phyloP scores from a whole-genome alignment of 306 rosid genomes.

The Vigna unguiculata region DNA sequence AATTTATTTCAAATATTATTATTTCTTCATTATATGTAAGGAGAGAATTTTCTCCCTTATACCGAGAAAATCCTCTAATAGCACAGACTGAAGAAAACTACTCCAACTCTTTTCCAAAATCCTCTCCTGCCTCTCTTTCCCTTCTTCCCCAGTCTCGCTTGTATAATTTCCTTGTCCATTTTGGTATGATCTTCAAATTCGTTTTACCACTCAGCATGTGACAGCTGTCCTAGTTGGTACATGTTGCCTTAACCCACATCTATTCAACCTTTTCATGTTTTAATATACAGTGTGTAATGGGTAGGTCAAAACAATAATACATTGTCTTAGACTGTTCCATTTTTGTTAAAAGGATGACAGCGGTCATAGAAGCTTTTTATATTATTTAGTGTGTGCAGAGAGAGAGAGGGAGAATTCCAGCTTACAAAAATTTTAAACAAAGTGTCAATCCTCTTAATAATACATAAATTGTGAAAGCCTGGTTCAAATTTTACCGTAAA shows the following conservation, averaged over 20 bases:
- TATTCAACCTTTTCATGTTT: background rate
- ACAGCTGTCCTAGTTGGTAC: background rate
- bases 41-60: background rate
- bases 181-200: background rate
- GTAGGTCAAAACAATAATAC: conserved; percentile 7
- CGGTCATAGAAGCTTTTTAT: background rate
- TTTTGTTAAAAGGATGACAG: conserved; percentile 2
- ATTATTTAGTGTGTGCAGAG: background rate
- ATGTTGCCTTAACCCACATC: background rate
- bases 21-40: background rate
- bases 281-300: background rate
- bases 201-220: background rate
- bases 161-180: background rate
- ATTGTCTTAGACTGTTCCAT: conserved; percentile 15
- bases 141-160: background rate
- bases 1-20: conserved; percentile 20
- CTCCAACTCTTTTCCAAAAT: background rate
- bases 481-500: conserved; percentile 21
- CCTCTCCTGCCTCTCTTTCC: background rate
- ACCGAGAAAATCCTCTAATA: background rate
- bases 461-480: background rate
- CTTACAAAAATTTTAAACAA: conserved; percentile 15
- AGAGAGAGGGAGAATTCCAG: background rate
- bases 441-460: conserved; percentile 22
- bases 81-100: background rate